Evolutionary conservation across 73 alveolate genomes (phyloP).

Genomic region (Blepharisma stoltei): DNA sequence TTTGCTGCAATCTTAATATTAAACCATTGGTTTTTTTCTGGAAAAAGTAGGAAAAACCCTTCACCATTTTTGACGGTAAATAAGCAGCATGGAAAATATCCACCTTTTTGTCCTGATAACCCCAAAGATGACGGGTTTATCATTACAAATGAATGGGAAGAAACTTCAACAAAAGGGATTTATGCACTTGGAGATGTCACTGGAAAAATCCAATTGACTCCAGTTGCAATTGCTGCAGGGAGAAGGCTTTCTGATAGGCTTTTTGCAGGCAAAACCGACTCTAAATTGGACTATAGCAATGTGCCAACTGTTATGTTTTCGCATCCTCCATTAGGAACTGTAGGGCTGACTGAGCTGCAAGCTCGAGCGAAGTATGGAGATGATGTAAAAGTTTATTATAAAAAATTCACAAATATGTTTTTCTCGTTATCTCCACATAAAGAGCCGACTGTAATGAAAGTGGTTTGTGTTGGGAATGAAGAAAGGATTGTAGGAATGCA

Average conservation of each 20-base stretch:
- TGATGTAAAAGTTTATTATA: constrained; percentile 66
- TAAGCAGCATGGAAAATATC: constrained; percentile 79
- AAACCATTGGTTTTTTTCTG: not conserved
- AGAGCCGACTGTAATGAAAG: constrained; percentile 60
- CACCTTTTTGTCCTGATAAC: constrained; percentile 86
- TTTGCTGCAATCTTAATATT: too few species aligned
- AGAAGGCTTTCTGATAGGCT: constrained; percentile 81
- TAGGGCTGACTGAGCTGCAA: constrained; percentile 71
- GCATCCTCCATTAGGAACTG: constrained; percentile 79
- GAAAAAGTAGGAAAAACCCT: not conserved
- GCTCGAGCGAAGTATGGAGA: constrained; percentile 63
- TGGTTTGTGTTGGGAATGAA: constrained; percentile 58
- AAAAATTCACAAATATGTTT: constrained; percentile 71
- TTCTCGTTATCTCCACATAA: constrained; percentile 65
- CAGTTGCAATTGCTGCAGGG: constrained; percentile 96
- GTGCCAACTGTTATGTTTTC: constrained; percentile 86
- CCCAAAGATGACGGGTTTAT: constrained; percentile 30
- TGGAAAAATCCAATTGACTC: constrained; percentile 78
- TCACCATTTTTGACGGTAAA: too few species aligned
- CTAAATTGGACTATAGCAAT: constrained; percentile 60
- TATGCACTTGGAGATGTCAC: constrained; percentile 93
- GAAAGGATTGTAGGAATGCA: constrained; percentile 92
- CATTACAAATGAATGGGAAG: constrained; percentile 72
- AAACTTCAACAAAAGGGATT: constrained; percentile 78
- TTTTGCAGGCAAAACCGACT: constrained; percentile 59